Base-by-base conservation (phyloP, 371 early-diverging fungal species). In the Phascolomyces articulosus region DNA sequence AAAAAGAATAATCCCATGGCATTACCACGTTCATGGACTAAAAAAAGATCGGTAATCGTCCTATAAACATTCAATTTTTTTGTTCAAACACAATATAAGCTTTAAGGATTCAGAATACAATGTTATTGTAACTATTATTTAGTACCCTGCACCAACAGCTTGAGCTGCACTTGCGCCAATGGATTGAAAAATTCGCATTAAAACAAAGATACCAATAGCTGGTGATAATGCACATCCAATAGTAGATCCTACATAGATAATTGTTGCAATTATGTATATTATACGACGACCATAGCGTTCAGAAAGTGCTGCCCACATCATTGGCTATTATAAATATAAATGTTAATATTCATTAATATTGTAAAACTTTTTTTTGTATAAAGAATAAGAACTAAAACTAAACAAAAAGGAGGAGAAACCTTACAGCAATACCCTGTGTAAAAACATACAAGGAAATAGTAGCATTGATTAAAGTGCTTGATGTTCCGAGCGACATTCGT, bases 141-240 rank as follows among this genome's bases (percentile, higher is more conserved):
- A n/a, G n/a, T 34, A 85, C 54, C 92, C 93, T 38, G 91, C 91
- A 1, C 93, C 93, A 4, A 92, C 85, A 15, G 88, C 83, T 59
- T 88, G 84, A 23, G 88, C 86, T 13, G 91, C 91, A 26, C 90
- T 87, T 10, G 91, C 82, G 6, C 93, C 93, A 27, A 81, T 75
- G 11, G 91, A 74, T 71, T 94, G 94, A 16, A 93, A 68, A 11
- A 86, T 68, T 0, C 94, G 85, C 55, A 90, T 83, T 13, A 73
- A 64, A 28, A 90, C 80, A 34, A 94, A 84, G 7, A 82, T 48
- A 6, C 72, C 63, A 34, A 90, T 82, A n/a, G 60, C 77, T 1
- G 68, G 67, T 4, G 92, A 80, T 18, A 88, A 65, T 21, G 87
- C 90, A 44, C 90, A 90, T 0, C 90, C 90, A 2, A 93, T 57